A percentile compares a stretch with the other conserved stretches of the same genome.
phyloP scores from a whole-genome alignment of 2,329 filamentous ascomycete species.

The Ophiocordyceps camponoti-rufipedis region DNA sequence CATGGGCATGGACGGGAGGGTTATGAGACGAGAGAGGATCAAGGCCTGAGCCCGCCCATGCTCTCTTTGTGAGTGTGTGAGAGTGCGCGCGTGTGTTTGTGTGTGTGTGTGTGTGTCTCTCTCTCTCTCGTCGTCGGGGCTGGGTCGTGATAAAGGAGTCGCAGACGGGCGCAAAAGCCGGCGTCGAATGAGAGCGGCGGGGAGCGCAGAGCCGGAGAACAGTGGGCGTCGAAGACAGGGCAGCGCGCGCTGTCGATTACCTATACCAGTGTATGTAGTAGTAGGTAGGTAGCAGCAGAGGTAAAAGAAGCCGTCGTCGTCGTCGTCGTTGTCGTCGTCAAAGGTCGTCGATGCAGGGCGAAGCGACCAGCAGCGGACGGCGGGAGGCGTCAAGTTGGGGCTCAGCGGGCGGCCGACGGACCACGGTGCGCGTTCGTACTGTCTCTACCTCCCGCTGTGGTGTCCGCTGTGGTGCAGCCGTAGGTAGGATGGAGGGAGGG shows the following conservation, averaged over 20 bases:
- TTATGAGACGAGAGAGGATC: constrained; percentile 2
- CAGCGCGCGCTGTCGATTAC: not conserved
- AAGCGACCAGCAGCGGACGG: not conserved
- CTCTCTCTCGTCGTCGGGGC: no score
- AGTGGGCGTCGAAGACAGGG: not conserved
- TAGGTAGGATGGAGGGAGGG: no score
- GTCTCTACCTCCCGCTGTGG: not conserved
- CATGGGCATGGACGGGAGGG: constrained; percentile 6
- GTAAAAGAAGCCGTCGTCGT: not conserved
- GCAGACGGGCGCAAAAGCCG: no score
- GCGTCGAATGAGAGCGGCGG: no score
- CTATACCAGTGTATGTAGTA: no score
- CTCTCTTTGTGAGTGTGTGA: not conserved
- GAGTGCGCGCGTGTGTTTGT: no score
- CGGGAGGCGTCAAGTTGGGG: not conserved
- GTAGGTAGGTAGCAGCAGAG: not conserved
- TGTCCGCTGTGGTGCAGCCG: not conserved
- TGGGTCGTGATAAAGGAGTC: no score
- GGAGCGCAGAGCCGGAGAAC: no score
- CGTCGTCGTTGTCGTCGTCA: not conserved
- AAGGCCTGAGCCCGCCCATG: not conserved
- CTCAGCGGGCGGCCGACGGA: not conserved
- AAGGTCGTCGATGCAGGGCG: not conserved
- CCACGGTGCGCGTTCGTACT: not conserved
- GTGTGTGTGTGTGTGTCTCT: no score